Evolutionary conservation across 768 basidiomycete genomes (phyloP), one percentile per base, ranked within the genome.

Genomic region (Serendipita indica): DNA sequence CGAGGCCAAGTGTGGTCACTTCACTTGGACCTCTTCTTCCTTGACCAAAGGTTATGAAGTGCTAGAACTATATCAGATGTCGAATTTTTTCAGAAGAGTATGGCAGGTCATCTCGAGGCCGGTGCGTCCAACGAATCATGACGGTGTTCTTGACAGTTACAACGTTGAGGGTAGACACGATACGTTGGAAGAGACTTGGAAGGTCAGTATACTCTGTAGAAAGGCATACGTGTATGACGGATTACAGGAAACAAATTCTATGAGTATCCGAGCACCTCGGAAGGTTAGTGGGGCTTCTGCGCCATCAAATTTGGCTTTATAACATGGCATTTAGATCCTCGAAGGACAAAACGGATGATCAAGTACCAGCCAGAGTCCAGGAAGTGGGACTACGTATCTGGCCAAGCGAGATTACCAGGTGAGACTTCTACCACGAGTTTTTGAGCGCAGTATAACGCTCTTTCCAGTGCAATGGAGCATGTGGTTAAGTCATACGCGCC

Each of bases 401-500:
- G 49, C 7, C 22, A 30, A 28, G 32, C 22, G 30, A 54, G 49
- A 30, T 27, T 54, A 30, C 49, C 49, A 28, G 49, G 49, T 54
- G 10, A 5, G 49, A 10, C 49, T 27, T 4, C n/a, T 25, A 39
- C 18, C 41, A 5, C 27, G 18, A n/a, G 7, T 25, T n/a, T n/a
- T n/a, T 54, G 16, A 33, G n/a, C 12, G 49, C 22, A 54, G 22
- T 20, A 7, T 54, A n/a, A 54, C 30, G 10, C 3, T 27, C 32
- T 4, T 7, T 10, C 3, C 10, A 54, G 49, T 54, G 7, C 49
- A 54, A 54, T 54, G 49, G 49, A 54, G 25, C 10, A 27, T 28
- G 32, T 54, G 49, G 49, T 54, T 54, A 18, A 54, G 22, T 7
- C 49, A 54, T 54, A 54, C 49, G 32, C 49, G 49, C 32, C 22